phyloP scores from a whole-genome alignment of 2,329 filamentous ascomycete species.

The Annulohypoxylon truncatum region DNA sequence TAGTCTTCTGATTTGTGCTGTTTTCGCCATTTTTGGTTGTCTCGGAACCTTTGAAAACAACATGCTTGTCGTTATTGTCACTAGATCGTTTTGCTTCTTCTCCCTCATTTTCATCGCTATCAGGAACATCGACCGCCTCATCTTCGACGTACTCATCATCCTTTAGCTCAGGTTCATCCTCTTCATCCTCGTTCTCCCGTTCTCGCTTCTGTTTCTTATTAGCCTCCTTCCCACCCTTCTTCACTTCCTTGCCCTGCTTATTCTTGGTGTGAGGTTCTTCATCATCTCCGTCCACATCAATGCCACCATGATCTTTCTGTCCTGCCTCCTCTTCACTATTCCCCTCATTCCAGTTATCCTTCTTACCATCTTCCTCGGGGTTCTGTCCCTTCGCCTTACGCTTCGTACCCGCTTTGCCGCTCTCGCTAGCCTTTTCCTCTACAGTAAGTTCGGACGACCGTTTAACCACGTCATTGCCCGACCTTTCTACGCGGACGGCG shows the following conservation, averaged over 20 bases:
- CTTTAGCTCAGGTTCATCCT: slow-evolving; percentile 33
- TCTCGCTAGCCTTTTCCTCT: slow-evolving; percentile 57
- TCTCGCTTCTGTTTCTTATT: slow-evolving; percentile 47
- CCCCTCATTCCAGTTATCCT: slow-evolving; percentile 22
- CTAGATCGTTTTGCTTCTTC: slow-evolving; percentile 12
- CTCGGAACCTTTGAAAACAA: not conserved
- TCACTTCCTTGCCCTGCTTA: slow-evolving; percentile 33
- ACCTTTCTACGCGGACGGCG: slow-evolving; percentile 68
- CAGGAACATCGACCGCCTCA: slow-evolving; percentile 39
- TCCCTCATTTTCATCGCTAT: slow-evolving; percentile 17
- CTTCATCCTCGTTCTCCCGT: slow-evolving; percentile 35
- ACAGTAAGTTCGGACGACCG: slow-evolving; percentile 69
- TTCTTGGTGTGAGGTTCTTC: slow-evolving; percentile 41
- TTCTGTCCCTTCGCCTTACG: slow-evolving; percentile 39
- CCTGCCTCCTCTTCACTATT: slow-evolving; percentile 23
- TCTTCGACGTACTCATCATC: slow-evolving; percentile 21
- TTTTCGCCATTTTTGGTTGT: slow-evolving; percentile 9
- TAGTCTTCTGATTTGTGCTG: not conserved
- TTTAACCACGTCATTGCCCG: slow-evolving; percentile 74
- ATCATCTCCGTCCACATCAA: not conserved
- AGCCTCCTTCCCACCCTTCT: slow-evolving; percentile 45
- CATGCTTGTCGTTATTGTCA: slow-evolving; percentile 2
- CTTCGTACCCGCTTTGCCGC: slow-evolving; percentile 45
- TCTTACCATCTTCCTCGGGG: slow-evolving; percentile 5
- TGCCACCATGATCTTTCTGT: not conserved